These are phyloP conservation scores for Wolfiporia cocos DNA, from an alignment of 1,284 basidiomycete genomes.

Conservation along the genomic window DNA sequence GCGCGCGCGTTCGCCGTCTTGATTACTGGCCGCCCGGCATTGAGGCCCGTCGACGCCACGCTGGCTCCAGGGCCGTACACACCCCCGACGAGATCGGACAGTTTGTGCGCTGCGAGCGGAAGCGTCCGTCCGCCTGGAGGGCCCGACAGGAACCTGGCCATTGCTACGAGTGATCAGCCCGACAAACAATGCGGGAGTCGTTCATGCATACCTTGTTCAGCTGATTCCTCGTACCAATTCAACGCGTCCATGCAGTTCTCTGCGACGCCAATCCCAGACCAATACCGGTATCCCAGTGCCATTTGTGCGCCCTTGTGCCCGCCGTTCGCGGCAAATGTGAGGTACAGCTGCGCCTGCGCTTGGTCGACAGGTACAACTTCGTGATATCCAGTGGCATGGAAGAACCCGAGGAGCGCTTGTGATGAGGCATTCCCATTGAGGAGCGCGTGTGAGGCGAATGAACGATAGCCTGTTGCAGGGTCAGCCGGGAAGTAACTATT, in stretches of 20 bases:
- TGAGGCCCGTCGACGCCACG: slow-evolving; percentile 79
- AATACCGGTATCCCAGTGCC: slow-evolving; percentile 92
- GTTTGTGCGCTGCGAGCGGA: slow-evolving; percentile 73
- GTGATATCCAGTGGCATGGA: slow-evolving; percentile 81
- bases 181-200: not conserved
- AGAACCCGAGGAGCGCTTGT: slow-evolving; percentile 82
- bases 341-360: slow-evolving; percentile 82
- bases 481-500: slow-evolving; percentile 56
- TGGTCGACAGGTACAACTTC: slow-evolving; percentile 63
- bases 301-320: slow-evolving; percentile 87
- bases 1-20: slow-evolving; percentile 77
- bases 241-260: slow-evolving; percentile 82
- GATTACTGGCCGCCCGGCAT: slow-evolving; percentile 68
- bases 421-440: slow-evolving; percentile 76
- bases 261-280: slow-evolving; percentile 88
- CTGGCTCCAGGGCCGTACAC: slow-evolving; percentile 92
- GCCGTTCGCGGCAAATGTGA: slow-evolving; percentile 88
- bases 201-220: slow-evolving; percentile 61
- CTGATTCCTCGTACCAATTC: slow-evolving; percentile 84
- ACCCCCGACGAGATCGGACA: slow-evolving; percentile 90
- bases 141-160: slow-evolving; percentile 70
- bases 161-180: slow-evolving; percentile 40
- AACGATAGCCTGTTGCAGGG: slow-evolving; percentile 52
- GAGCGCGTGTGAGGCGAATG: slow-evolving; percentile 56
- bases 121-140: slow-evolving; percentile 89